Percentiles rank a stretch among this genome's conserved stretches.
Evolutionary conservation across 2,329 filamentous ascomycete genomes (phyloP).

Genomic region (Phialemoniopsis sp.): DNA sequence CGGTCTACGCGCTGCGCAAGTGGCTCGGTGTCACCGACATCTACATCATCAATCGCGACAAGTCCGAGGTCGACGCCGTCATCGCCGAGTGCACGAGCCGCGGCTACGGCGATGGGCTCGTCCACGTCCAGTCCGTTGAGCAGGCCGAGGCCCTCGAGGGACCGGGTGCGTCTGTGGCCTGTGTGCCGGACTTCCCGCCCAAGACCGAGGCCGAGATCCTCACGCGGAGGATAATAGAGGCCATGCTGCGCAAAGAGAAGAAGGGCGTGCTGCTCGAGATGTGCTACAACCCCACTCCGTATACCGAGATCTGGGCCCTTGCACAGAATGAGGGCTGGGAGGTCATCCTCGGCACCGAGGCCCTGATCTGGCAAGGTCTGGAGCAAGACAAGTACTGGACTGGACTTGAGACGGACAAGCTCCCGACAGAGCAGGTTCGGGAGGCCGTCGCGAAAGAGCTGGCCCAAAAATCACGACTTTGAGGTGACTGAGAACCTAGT

Average conservation of each 20-base stretch:
- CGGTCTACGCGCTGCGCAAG: conserved; percentile 69
- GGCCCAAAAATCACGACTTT: conserved; percentile 23
- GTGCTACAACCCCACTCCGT: conserved; percentile 75
- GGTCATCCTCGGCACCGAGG: conserved; percentile 72
- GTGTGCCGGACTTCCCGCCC: conserved; percentile 74
- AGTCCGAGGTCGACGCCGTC: conserved; percentile 61
- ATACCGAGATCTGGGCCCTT: conserved; percentile 61
- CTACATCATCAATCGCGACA: conserved; percentile 75
- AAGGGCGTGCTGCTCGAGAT: conserved; percentile 53
- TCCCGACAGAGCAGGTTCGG: conserved; percentile 59
- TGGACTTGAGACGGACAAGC: conserved; percentile 49
- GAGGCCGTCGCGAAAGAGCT: conserved; percentile 40
- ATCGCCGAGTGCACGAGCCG: conserved; percentile 57
- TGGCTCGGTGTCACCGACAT: conserved; percentile 65
- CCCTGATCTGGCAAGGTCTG: conserved; percentile 72
- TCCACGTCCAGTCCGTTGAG: conserved; percentile 57
- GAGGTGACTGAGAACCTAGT: conserved; percentile 24
- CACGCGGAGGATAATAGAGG: conserved; percentile 51
- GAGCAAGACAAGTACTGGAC: conserved; percentile 68
- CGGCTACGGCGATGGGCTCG: conserved; percentile 55
- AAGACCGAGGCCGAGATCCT: conserved; percentile 56
- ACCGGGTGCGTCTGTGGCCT: conserved; percentile 66
- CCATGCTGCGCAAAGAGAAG: conserved; percentile 15
- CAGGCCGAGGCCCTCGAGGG: conserved; percentile 54
- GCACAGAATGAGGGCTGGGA: conserved; percentile 63